Evolutionary conservation across 1,139 yeast genomes (phyloP), one percentile per base, ranked within the genome.

Genomic region (Taphrina populina): DNA sequence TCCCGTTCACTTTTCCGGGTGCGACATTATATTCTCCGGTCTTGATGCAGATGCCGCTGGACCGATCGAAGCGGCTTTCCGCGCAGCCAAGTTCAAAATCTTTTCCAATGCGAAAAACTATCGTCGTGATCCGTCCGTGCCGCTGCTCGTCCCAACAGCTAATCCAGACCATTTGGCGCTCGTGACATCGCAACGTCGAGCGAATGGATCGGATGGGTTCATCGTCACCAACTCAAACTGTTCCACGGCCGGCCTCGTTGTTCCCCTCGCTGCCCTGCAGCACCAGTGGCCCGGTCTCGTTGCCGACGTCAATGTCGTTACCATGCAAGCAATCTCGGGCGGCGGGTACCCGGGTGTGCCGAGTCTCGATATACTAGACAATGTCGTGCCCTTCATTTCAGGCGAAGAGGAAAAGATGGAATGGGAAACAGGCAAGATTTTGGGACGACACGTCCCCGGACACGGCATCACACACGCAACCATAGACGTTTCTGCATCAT

Each of bases 311-410:
- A 83, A 95, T 30, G 81, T 95, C 53, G 88, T 97, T 58, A 92
- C 98, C 15, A 73, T 92, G 71, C 99, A 92, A 71, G 98, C 98
- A 41, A 87, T 92, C 62, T 88, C 97, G 6, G 99, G 99, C 64
- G 98, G 95, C 24, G 99, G 99, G 1, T 92, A 87, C 71, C 99
- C 99, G 44, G 99, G 99, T 69, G 95, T 90, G 54, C 81, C 96
- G 24, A 94, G 95, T 60, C 90, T 92, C 72, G 97, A 92, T 68
- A 82, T 92, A 55, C 77, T 92, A 66, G 99, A 92, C 73, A 92
- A 92, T 73, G 78, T 92, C 64, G 88, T 92, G 57, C 99, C 99
- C 46, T 90, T 75, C 76, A 92, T 92, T 67, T 78, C 92, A 61
- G 96, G 98, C 51, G 99, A 92, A 73, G 99, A 92, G 73, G 99